Base-by-base conservation (phyloP, 139 green algal genomes). In the Chlorella sorokiniana region DNA sequence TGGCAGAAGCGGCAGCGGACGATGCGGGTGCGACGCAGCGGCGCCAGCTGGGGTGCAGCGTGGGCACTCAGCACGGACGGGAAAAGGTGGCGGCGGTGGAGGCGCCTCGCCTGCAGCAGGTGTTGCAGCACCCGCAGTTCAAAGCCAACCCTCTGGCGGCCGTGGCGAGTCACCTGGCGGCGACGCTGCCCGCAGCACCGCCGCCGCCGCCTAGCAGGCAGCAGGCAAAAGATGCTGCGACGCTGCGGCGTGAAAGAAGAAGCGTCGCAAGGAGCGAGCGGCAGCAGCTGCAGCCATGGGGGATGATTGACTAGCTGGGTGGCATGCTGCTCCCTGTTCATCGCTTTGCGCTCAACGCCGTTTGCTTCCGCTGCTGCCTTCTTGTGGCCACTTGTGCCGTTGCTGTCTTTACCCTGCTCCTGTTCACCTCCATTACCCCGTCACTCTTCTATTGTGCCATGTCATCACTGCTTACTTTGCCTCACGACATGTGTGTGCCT, bases 51-150 rank as follows among this genome's bases (percentile, higher is more conserved):
- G 63, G 77, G 1, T 4, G n/a, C 20, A 56, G 45, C 25, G 77
- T 82, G 63, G 63, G 77, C 33, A 82, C 63, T 14, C 51, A 54
- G 44, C 45, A n/a, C 18, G 65, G 67, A 33, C 65, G 78, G 27
- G 78, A 76, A n/a, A 41, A 52, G 59, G 75, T 81, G n/a, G 75
- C 75, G 2, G 65, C 68, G 27, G 48, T 71, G 14, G 88, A 92
- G 82, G 73, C 79, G 4, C 11, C 37, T 31, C 81, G 88, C 41
- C 61, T 91, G 69, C 78, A 85, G 65, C 64, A 81, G 48, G 88
- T 91, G 56, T 40, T 91, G 48, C 25, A 61, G 27, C 82, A 92
- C 86, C 87, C 88, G 11, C 73, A 84, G 38, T 92, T 90, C 44
- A 38, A 85, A 25, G 67, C 74, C 22, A 84, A 92, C 56, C 88